A percentile compares a stretch with the other conserved stretches of the same genome.
Evolutionary conservation across 129 eudicot genomes (phyloP).

Genomic region (Heracleum sosnowskyi): DNA sequence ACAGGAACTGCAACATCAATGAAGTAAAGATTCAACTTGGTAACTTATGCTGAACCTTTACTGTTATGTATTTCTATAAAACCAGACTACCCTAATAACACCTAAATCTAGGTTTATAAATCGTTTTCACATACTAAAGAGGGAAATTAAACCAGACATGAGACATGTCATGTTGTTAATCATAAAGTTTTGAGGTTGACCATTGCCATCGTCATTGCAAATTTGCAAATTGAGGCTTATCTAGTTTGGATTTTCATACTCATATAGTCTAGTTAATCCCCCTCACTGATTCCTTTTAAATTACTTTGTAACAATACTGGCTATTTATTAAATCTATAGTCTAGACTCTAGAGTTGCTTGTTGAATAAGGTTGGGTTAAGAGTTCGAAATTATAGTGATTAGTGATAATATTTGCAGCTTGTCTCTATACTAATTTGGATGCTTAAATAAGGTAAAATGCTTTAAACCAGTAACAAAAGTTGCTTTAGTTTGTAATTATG

Average conservation of each 20-base stretch:
- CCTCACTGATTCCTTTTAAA: not conserved
- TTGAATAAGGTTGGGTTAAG: not conserved
- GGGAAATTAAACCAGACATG: not conserved
- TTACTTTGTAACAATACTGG: not conserved
- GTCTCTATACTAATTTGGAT: not conserved
- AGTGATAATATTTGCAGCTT: not conserved
- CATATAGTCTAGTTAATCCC: not conserved
- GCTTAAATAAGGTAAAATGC: not conserved
- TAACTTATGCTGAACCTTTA: not conserved
- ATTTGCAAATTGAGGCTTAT: not conserved
- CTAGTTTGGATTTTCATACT: not conserved
- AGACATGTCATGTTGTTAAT: too few species aligned
- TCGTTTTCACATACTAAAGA: not conserved
- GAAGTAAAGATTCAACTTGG: not conserved
- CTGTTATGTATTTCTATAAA: not conserved
- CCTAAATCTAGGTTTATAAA: not conserved
- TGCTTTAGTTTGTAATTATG: not conserved
- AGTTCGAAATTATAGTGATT: not conserved
- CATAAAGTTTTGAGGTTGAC: not conserved
- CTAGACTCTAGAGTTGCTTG: not conserved
- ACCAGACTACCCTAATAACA: not conserved
- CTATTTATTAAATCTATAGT: not conserved
- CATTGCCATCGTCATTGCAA: not conserved
- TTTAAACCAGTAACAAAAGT: not conserved
- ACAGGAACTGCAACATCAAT: not conserved